These are phyloP conservation scores for Boletus sp. DNA, from an alignment of 768 basidiomycete species.

Conservation along the genomic window DNA sequence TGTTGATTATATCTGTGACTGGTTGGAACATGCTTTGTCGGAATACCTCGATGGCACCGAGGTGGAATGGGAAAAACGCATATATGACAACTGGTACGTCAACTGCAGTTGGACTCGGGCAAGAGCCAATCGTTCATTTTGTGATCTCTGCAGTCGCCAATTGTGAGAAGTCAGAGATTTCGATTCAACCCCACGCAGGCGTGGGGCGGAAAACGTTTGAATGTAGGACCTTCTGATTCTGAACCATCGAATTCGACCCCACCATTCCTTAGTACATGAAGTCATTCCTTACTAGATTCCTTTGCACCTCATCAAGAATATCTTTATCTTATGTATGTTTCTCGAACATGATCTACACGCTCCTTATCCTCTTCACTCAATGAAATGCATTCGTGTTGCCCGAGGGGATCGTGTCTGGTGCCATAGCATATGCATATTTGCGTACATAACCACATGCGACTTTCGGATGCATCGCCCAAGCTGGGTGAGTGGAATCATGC, in stretches of 20 bases:
- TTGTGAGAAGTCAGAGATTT: not conserved
- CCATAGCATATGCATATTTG: slow-evolving; percentile 31
- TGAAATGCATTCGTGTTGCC: not conserved
- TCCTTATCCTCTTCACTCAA: slow-evolving; percentile 6
- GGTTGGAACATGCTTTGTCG: slow-evolving; percentile 38
- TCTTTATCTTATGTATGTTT: slow-evolving; percentile 10
- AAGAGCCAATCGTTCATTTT: not conserved
- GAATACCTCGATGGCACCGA: slow-evolving; percentile 28
- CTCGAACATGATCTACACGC: not conserved
- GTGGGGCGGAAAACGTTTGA: not conserved
- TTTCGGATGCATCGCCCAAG: slow-evolving; percentile 1
- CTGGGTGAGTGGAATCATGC: slow-evolving; percentile 37
- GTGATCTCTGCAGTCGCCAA: slow-evolving; percentile 7
- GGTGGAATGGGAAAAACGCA: slow-evolving; percentile 26
- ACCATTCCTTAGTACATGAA: not conserved
- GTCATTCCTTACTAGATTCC: not conserved
- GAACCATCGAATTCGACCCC: not conserved
- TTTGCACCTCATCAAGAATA: not conserved
- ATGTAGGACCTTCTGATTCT: too few species aligned
- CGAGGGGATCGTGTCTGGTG: not conserved
- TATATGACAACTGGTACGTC: slow-evolving; percentile 31
- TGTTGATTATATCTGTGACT: slow-evolving; percentile 36
- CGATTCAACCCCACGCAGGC: slow-evolving; percentile 1
- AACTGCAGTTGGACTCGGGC: not conserved
- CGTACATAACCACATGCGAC: slow-evolving; percentile 27